Conservation (phyloP, 2,329 filamentous ascomycete species). For the Dactylellina cionopaga region DNA sequence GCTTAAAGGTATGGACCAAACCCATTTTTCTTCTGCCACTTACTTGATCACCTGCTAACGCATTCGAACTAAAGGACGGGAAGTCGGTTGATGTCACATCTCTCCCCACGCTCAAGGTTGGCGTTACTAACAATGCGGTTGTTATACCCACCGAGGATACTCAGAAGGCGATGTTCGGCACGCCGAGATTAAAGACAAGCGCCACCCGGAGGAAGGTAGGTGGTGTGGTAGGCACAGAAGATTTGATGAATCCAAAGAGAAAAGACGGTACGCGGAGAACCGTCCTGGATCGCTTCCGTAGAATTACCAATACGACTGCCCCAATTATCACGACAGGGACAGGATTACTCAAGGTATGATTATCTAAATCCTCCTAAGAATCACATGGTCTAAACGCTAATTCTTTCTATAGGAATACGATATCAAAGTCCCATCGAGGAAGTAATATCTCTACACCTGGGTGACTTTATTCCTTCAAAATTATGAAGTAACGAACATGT, state of each 20-base stretch:
- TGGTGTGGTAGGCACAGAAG: not conserved
- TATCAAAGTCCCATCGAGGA: no score
- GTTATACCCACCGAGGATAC: not conserved
- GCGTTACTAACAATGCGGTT: constrained; percentile 25
- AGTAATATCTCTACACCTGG: no score
- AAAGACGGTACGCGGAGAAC: not conserved
- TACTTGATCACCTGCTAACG: not conserved
- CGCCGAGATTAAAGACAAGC: constrained; percentile 1
- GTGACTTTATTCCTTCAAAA: no score
- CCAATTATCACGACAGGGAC: no score
- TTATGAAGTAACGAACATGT: no score
- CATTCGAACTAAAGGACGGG: not conserved
- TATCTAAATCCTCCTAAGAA: no score
- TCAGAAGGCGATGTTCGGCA: constrained; percentile 14
- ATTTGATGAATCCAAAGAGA: not conserved
- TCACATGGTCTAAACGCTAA: no score
- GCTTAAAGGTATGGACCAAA: constrained; percentile 1
- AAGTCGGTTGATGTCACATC: not conserved
- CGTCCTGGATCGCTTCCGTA: not conserved
- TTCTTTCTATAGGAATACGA: no score
- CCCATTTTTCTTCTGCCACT: not conserved
- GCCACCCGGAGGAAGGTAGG: not conserved
- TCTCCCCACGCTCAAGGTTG: constrained; percentile 22
- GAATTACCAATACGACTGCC: no score
- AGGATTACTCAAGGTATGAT: no score